These are phyloP conservation scores for Calocybe cyanea DNA, from an alignment of 768 basidiomycete genomes.

Conservation along the genomic window DNA sequence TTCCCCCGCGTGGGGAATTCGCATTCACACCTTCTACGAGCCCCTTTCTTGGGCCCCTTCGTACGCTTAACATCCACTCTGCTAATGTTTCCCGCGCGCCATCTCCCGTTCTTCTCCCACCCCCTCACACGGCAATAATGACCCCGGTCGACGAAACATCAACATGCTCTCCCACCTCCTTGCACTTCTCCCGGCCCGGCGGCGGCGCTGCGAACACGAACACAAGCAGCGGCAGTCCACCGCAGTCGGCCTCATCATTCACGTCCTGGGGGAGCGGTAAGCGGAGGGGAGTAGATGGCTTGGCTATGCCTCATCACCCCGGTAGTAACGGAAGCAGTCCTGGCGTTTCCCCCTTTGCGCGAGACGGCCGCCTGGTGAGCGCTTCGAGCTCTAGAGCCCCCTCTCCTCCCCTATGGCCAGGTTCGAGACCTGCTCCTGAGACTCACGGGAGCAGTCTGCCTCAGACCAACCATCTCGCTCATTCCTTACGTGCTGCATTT, in stretches of 20 bases:
- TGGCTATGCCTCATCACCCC: slow-evolving; percentile 21
- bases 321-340: slow-evolving; percentile 49
- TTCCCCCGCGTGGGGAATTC: slow-evolving; percentile 28
- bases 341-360: slow-evolving; percentile 43
- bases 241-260: slow-evolving; percentile 16
- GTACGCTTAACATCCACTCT: slow-evolving; percentile 73
- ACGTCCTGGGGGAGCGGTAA: slow-evolving; percentile 6
- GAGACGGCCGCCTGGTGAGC: slow-evolving; percentile 29
- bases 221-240: slow-evolving; percentile 23
- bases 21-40: slow-evolving; percentile 68
- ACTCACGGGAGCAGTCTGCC: slow-evolving; percentile 15
- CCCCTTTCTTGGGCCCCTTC: slow-evolving; percentile 76
- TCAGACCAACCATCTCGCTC: slow-evolving; percentile 67
- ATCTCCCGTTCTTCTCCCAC: slow-evolving; percentile 66
- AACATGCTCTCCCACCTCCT: slow-evolving; percentile 6
- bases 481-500: slow-evolving; percentile 83
- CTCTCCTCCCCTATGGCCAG: slow-evolving; percentile 57
- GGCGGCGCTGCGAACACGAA: neutral
- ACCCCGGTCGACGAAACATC: slow-evolving; percentile 19
- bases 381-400: slow-evolving; percentile 58
- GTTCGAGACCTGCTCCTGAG: slow-evolving; percentile 25
- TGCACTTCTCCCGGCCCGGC: slow-evolving; percentile 5
- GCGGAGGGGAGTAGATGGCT: slow-evolving; percentile 8
- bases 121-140: slow-evolving; percentile 29
- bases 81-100: slow-evolving; percentile 68